Evolutionary conservation across 176 grass and related monocot species (phyloP), one percentile per base, ranked within the genome.

Genomic region (Cenchrus americanus): DNA sequence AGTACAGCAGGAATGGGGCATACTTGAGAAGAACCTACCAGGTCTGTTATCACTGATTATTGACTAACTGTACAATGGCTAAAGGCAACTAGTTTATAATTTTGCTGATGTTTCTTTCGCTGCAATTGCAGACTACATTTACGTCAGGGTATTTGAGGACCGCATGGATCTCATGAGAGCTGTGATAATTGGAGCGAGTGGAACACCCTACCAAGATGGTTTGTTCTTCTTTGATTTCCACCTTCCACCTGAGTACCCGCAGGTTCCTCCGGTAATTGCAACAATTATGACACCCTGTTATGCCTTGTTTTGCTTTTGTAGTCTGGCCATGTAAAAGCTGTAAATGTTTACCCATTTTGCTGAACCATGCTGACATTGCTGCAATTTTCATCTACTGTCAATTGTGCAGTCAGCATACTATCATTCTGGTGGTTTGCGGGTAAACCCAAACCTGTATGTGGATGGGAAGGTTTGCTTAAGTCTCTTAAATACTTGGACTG

Each of bases 191-290:
- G 96, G 96, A 71, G 96, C 94, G 42, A 88, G 89, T 72, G 96
- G 91, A 86, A 99, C 96, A 73, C 96, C 96, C 5, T 99, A 99
- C 81, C 96, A 99, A 70, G 96, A 99, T 66, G 96, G 96, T 23
- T 86, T 99, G 47, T 99, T 99, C 91, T 99, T 99, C 86, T 99
- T 99, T 72, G 96, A 99, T 62, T 99, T 99, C 76, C 87, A 94
- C 78, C 89, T 99, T 75, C 91, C 96, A 80, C 81, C 87, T 26
- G 96, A 99, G 55, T 99, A 90, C 61, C 93, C 96, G 43, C 85
- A 96, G 90, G 96, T 94, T 64, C 93, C 96, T 71, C 96, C 96
- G 68, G 96, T 99, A 96, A 92, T 59, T 76, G 50, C 54, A 59
- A 73, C 43, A 73, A 69, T 62, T 64, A 53, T n/a, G 75, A 62